phyloP scores from a whole-genome alignment of 1,284 basidiomycete species.

The Ceratobasidium sp. region DNA sequence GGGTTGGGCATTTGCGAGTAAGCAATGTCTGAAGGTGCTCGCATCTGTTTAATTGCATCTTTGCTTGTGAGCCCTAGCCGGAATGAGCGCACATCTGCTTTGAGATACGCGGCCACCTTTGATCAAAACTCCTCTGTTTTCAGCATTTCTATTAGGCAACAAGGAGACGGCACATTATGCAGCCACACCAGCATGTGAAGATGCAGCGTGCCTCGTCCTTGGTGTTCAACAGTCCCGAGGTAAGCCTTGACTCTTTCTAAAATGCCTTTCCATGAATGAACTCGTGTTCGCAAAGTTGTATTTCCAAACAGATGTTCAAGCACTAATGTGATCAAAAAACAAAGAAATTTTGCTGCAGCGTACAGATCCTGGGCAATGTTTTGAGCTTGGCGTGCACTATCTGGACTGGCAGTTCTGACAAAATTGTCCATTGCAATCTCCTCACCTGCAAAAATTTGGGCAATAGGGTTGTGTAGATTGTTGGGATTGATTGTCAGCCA shows the following conservation, averaged over 20 bases:
- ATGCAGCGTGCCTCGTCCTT: constrained; percentile 55
- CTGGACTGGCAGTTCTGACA: constrained; percentile 53
- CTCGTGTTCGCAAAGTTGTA: constrained; percentile 46
- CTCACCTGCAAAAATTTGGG: constrained; percentile 59
- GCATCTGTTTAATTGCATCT: background rate
- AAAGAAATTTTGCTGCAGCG: constrained; percentile 60
- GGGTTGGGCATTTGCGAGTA: constrained; percentile 22
- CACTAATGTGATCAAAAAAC: constrained; percentile 58
- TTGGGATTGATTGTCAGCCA: constrained; percentile 56
- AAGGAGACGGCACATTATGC: constrained; percentile 17
- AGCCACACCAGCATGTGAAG: constrained; percentile 55
- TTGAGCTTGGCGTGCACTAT: constrained; percentile 50
- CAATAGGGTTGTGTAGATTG: constrained; percentile 56
- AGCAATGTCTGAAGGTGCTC: constrained; percentile 29
- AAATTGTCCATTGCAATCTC: constrained; percentile 60
- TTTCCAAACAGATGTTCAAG: constrained; percentile 59
- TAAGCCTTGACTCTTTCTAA: constrained; percentile 54
- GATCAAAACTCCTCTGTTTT: constrained; percentile 15
- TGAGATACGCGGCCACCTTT: constrained; percentile 14
- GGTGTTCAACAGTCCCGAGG: constrained; percentile 54
- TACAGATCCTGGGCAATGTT: constrained; percentile 60
- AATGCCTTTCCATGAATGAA: constrained; percentile 51
- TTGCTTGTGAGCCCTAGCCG: constrained; percentile 40
- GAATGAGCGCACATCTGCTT: constrained; percentile 1
- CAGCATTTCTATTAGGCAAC: constrained; percentile 11